These are phyloP conservation scores for Metarhizium rileyi DNA, from an alignment of 2,329 filamentous ascomycete genomes.

Conservation along the genomic window DNA sequence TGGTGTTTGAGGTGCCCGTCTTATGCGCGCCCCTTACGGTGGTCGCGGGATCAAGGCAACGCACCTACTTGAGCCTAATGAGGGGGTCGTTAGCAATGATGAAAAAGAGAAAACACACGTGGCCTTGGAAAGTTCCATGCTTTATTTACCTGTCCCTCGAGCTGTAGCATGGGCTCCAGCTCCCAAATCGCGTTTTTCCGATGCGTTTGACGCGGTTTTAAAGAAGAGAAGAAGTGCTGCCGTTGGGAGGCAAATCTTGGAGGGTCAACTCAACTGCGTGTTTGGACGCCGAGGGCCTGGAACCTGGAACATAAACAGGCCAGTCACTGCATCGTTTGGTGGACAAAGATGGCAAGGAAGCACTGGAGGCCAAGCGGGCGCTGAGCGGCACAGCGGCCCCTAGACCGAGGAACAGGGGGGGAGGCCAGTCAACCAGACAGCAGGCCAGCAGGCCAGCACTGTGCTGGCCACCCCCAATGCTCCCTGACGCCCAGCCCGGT, in stretches of 20 bases:
- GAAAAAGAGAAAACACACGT: slow-evolving; percentile 1
- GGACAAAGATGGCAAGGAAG: no score
- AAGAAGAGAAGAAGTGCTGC: slow-evolving; percentile 12
- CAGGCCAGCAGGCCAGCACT: no score
- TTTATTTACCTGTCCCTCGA: slow-evolving; percentile 18
- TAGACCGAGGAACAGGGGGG: no score
- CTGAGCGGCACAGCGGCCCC: no score
- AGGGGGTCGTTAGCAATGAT: slow-evolving; percentile 9
- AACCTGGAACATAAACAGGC: slow-evolving; percentile 11
- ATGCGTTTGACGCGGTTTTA: slow-evolving; percentile 21
- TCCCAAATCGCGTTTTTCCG: slow-evolving; percentile 21
- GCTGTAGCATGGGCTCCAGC: slow-evolving; percentile 23
- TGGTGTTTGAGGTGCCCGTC: not conserved
- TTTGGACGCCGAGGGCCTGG: slow-evolving; percentile 8
- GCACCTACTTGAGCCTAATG: slow-evolving; percentile 22
- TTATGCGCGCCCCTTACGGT: slow-evolving; percentile 2
- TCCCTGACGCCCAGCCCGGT: no score
- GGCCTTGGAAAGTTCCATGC: not conserved
- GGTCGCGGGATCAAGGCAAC: slow-evolving; percentile 13
- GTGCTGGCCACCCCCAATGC: no score
- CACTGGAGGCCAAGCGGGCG: no score
- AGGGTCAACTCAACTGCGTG: slow-evolving; percentile 11
- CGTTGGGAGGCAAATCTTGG: not conserved
- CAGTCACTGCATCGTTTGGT: no score
- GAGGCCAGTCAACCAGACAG: no score